Conservation (phyloP, 495 filamentous ascomycete genomes). For the Neurospora intermedia region DNA sequence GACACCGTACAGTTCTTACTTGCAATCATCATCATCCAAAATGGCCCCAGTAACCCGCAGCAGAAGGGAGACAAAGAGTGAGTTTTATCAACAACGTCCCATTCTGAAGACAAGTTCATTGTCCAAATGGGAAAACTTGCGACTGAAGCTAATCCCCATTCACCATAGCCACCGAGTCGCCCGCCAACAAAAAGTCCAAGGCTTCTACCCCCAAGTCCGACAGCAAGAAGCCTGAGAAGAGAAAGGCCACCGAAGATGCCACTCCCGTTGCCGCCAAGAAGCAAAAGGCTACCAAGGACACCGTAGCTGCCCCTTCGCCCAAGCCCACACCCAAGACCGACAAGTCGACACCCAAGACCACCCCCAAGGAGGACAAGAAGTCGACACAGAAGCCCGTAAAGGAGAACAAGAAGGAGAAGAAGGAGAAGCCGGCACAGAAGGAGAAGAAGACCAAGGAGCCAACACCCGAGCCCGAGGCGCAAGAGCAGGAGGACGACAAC, state of each 20-base stretch:
- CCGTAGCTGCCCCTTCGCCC: slow-evolving; percentile 10
- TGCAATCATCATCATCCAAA: slow-evolving; percentile 7
- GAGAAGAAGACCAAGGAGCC: slow-evolving; percentile 22
- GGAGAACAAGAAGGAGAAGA: slow-evolving; percentile 19
- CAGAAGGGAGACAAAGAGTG: slow-evolving; percentile 63
- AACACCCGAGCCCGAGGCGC: slow-evolving; percentile 7
- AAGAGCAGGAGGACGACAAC: slow-evolving; percentile 17
- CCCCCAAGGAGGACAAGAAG: slow-evolving; percentile 19
- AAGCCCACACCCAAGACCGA: slow-evolving; percentile 17
- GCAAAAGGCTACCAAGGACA: slow-evolving; percentile 21
- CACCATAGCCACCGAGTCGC: slow-evolving; percentile 38
- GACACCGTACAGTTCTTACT: background rate
- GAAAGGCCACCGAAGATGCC: slow-evolving; percentile 37
- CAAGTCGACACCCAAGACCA: slow-evolving; percentile 11
- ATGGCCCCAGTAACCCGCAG: slow-evolving; percentile 63
- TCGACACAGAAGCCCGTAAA: slow-evolving; percentile 16
- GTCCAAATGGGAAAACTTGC: background rate
- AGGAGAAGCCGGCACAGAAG: slow-evolving; percentile 15
- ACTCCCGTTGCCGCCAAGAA: slow-evolving; percentile 34
- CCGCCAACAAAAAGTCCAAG: slow-evolving; percentile 51
- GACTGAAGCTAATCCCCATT: slow-evolving; percentile 18
- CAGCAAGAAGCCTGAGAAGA: slow-evolving; percentile 32
- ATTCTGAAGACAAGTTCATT: background rate
- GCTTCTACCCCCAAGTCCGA: slow-evolving; percentile 15
- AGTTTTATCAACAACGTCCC: slow-evolving; percentile 8